phyloP scores from a whole-genome alignment of 176 grass and related monocot genomes.

The Guadua angustifolia region DNA sequence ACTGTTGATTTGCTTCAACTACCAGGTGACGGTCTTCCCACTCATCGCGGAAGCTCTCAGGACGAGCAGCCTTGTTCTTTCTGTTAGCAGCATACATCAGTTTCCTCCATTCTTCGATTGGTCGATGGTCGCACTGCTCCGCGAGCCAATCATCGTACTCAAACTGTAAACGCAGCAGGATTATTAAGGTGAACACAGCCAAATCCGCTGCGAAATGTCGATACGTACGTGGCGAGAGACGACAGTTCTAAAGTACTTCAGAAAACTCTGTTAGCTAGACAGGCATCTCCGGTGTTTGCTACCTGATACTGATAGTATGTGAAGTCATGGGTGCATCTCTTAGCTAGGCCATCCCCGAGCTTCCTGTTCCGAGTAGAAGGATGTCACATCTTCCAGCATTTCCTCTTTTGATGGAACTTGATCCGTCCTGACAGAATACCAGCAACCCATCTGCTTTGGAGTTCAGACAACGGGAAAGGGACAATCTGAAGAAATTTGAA shows the following conservation, averaged over 20 bases:
- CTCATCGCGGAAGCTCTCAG: constrained; percentile 31
- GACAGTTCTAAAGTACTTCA: constrained; percentile 22
- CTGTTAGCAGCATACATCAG: constrained; percentile 52
- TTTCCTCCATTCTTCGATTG: constrained; percentile 77
- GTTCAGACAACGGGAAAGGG: constrained; percentile 76
- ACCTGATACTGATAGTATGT: constrained; percentile 35
- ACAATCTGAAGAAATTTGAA: constrained; percentile 48
- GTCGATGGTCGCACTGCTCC: constrained; percentile 56
- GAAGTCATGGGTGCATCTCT: constrained; percentile 84
- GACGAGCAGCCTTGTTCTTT: constrained; percentile 46
- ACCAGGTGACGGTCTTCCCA: too few species aligned
- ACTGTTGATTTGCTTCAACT: too few species aligned
- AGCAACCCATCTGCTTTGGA: constrained; percentile 96
- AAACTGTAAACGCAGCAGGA: constrained; percentile 54
- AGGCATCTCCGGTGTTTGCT: too few species aligned
- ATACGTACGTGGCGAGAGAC: background rate
- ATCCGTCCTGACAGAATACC: constrained; percentile 68
- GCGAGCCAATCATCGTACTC: constrained; percentile 87
- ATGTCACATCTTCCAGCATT: constrained; percentile 77
- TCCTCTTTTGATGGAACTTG: constrained; percentile 61
- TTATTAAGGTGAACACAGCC: background rate
- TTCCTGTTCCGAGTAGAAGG: constrained; percentile 49
- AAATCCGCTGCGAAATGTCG: background rate
- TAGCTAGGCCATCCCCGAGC: constrained; percentile 63
- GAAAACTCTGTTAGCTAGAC: too few species aligned